Evolutionary conservation across 108 stramenopile species (phyloP).

Genomic region (Cyclostephanos invisitatus): DNA sequence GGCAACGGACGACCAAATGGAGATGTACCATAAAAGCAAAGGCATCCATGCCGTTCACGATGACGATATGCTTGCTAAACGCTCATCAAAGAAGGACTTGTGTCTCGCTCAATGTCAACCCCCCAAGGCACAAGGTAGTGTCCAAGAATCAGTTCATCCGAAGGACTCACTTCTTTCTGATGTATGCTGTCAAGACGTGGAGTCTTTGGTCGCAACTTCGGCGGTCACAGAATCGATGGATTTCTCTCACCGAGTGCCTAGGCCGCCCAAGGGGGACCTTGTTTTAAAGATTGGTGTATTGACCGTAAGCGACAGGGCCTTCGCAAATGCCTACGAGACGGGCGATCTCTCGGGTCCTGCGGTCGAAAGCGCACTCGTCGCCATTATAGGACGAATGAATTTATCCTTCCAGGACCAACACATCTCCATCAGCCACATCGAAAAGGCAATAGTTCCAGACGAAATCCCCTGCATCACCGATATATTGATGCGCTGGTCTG

Average conservation of each 20-base stretch:
- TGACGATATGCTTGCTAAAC: constrained; percentile 62
- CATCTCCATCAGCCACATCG: constrained; percentile 22
- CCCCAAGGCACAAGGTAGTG: constrained; percentile 8
- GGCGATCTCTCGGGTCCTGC: constrained; percentile 89
- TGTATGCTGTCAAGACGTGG: constrained; percentile 88
- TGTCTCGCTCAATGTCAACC: neutral
- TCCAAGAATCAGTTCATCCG: neutral
- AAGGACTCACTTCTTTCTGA: constrained; percentile 69
- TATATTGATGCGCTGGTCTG: constrained; percentile 57
- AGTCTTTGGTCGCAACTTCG: constrained; percentile 9
- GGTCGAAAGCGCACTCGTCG: constrained; percentile 52
- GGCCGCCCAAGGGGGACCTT: constrained; percentile 41
- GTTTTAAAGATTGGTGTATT: constrained; percentile 69
- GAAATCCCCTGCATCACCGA: constrained; percentile 64
- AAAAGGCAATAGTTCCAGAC: constrained; percentile 77
- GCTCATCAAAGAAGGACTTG: constrained; percentile 19
- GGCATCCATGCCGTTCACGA: constrained; percentile 77
- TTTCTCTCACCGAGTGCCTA: neutral
- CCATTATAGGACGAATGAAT: constrained; percentile 35
- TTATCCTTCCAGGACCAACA: constrained; percentile 24
- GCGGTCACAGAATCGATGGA: neutral
- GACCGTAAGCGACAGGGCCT: constrained; percentile 87
- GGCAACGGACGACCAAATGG: constrained; percentile 80
- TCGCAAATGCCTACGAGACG: constrained; percentile 62
- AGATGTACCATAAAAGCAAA: constrained; percentile 73